These are phyloP conservation scores for Isoetes engelmannii DNA, from an alignment of 83 land plant genomes.

Conservation along the genomic window DNA sequence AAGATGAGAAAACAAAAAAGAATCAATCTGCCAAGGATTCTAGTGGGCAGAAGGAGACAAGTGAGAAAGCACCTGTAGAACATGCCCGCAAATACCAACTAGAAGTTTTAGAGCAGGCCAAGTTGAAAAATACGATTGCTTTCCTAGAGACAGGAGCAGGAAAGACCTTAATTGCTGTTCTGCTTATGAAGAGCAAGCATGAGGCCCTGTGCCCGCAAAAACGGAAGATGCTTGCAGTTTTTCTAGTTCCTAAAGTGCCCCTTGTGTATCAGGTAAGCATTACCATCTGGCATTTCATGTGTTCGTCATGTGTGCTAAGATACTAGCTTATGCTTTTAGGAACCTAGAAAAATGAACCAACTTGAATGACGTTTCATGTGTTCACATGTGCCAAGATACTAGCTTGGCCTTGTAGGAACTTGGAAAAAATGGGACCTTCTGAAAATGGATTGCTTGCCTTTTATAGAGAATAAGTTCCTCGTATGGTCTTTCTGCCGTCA, in stretches of 20 bases:
- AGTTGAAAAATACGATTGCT: conserved; percentile 86
- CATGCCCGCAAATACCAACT: conserved; percentile 80
- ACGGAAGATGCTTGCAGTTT: conserved; percentile 81
- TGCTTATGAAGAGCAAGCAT: conserved; percentile 66
- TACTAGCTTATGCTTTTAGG: not conserved
- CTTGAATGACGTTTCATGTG: too few species aligned
- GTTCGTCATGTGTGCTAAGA: not conserved
- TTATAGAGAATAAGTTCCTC: too few species aligned
- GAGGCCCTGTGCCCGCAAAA: conserved; percentile 44
- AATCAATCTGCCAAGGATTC: conserved; percentile 11
- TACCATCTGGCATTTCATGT: not conserved
- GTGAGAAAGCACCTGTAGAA: conserved; percentile 57
- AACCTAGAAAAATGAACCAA: too few species aligned
- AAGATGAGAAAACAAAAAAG: conserved; percentile 35
- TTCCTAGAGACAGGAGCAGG: conserved; percentile 99
- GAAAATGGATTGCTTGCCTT: too few species aligned
- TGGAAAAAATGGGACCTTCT: too few species aligned
- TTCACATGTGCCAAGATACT: too few species aligned
- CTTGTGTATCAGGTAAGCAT: conserved; percentile 89
- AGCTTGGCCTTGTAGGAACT: too few species aligned
- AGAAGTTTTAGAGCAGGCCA: conserved; percentile 94
- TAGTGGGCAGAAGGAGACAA: conserved; percentile 33
- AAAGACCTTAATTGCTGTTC: conserved; percentile 90
- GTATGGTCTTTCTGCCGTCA: too few species aligned
- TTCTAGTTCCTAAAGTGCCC: conserved; percentile 97